These are phyloP conservation scores for Trametes sp. DNA, from an alignment of 1,284 basidiomycete species.

Conservation along the genomic window DNA sequence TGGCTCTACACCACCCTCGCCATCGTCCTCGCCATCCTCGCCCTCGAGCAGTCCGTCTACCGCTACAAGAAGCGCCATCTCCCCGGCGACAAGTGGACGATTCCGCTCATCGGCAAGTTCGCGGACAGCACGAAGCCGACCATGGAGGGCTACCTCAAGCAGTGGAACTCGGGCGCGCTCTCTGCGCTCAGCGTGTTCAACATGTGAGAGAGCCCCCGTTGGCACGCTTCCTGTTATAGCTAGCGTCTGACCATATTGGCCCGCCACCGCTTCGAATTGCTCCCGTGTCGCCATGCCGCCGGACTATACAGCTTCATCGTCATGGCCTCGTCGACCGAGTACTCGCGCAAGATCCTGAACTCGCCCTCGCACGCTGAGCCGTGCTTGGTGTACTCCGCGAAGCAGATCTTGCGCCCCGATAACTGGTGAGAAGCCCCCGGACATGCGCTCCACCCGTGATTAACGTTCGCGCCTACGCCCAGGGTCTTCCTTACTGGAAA, in stretches of 20 bases:
- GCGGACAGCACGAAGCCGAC: conserved; percentile 89
- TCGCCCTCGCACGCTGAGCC: conserved; percentile 91
- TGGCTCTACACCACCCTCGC: conserved; percentile 75
- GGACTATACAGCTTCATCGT: conserved; percentile 84
- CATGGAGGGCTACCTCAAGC: conserved; percentile 88
- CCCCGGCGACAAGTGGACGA: conserved; percentile 90
- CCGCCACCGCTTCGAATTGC: neutral
- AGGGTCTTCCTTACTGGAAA: conserved; percentile 98
- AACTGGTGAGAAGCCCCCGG: conserved; percentile 78
- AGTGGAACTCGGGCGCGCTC: conserved; percentile 88
- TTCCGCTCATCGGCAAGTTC: conserved; percentile 94
- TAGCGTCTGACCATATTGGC: conserved; percentile 26
- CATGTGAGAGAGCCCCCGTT: conserved; percentile 72
- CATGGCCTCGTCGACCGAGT: conserved; percentile 93
- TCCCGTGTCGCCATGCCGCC: neutral
- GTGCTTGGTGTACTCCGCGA: conserved; percentile 93
- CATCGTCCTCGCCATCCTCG: conserved; percentile 69
- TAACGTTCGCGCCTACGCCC: conserved; percentile 17
- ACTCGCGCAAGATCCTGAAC: conserved; percentile 92
- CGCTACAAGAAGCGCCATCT: conserved; percentile 87
- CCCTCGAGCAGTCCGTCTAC: conserved; percentile 86
- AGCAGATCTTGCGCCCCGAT: conserved; percentile 85
- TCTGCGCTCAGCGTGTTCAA: conserved; percentile 94
- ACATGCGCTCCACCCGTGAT: conserved; percentile 10
- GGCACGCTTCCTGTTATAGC: conserved; percentile 19